phyloP scores from a whole-genome alignment of 2,329 filamentous ascomycete genomes.

The Penicillium expansum region DNA sequence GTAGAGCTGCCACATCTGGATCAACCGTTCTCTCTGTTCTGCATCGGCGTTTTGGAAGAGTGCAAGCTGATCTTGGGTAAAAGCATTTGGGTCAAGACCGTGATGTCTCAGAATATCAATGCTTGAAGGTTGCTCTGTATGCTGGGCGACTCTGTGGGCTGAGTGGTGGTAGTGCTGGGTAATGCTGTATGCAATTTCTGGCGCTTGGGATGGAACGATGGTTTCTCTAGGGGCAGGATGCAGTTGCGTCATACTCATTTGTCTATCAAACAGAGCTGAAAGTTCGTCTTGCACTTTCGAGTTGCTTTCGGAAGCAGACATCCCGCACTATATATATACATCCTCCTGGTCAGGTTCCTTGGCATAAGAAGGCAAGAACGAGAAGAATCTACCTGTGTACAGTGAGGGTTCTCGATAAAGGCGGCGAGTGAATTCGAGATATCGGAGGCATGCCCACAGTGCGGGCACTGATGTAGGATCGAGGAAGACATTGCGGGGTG shows the following conservation, averaged over 20 bases:
- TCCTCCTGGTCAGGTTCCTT: slow-evolving; percentile 19
- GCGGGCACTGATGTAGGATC: slow-evolving; percentile 39
- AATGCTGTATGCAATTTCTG: slow-evolving; percentile 66
- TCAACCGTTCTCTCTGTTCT: slow-evolving; percentile 68
- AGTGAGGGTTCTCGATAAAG: slow-evolving; percentile 40
- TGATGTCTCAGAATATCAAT: slow-evolving; percentile 62
- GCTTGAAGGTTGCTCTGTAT: slow-evolving; percentile 33
- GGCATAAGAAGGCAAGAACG: slow-evolving; percentile 19
- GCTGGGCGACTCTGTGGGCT: slow-evolving; percentile 56
- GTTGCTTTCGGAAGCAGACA: slow-evolving; percentile 43
- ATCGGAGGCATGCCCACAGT: slow-evolving; percentile 40
- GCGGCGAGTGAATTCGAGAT: slow-evolving; percentile 35
- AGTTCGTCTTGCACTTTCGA: slow-evolving; percentile 78
- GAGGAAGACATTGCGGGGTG: slow-evolving; percentile 35
- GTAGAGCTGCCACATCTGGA: slow-evolving; percentile 82
- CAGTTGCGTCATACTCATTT: slow-evolving; percentile 60
- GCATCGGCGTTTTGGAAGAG: slow-evolving; percentile 74
- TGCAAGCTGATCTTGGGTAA: slow-evolving; percentile 72
- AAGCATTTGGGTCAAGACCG: slow-evolving; percentile 65
- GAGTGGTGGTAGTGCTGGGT: slow-evolving; percentile 85
- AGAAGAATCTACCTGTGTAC: slow-evolving; percentile 39
- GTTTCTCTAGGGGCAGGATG: slow-evolving; percentile 35
- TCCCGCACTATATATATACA: slow-evolving; percentile 36
- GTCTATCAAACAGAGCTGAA: slow-evolving; percentile 72
- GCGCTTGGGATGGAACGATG: slow-evolving; percentile 31